Percentiles rank a stretch among this genome's conserved stretches.
Conservation (phyloP, 2,329 filamentous ascomycete genomes). For the Trichoderma guizhouense region DNA sequence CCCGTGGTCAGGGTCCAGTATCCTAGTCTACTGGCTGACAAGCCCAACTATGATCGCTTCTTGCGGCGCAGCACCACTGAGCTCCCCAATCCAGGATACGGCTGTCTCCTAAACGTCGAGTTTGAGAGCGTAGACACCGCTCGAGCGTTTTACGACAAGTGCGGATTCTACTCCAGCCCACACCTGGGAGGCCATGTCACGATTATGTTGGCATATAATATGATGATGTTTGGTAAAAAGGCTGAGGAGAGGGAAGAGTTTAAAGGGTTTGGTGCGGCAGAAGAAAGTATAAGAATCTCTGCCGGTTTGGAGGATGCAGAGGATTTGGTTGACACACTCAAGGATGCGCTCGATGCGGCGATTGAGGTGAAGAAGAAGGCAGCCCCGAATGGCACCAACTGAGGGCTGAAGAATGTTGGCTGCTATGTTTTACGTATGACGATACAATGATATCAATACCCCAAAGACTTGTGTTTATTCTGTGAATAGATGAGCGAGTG, state of each 20-base stretch:
- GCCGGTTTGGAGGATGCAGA: constrained; percentile 45
- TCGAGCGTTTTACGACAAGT: constrained; percentile 47
- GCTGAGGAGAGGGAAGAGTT: constrained; percentile 37
- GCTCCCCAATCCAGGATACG: constrained; percentile 49
- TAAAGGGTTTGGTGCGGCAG: constrained; percentile 36
- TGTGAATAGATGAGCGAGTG: neutral
- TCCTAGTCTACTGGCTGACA: constrained; percentile 37
- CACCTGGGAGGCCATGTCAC: constrained; percentile 54
- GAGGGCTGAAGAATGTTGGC: neutral
- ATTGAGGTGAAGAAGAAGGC: constrained; percentile 18
- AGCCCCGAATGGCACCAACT: neutral
- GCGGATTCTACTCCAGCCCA: constrained; percentile 49
- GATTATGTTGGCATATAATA: constrained; percentile 47
- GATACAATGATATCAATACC: neutral
- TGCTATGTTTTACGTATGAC: neutral
- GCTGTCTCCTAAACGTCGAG: constrained; percentile 52
- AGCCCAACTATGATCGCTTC: constrained; percentile 33
- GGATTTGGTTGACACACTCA: constrained; percentile 40
- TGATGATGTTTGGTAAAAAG: constrained; percentile 41
- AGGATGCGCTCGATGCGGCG: constrained; percentile 21
- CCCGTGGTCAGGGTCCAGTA: constrained; percentile 44
- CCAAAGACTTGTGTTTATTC: neutral
- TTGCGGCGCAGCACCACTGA: constrained; percentile 40
- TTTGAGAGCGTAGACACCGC: constrained; percentile 42
- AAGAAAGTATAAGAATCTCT: constrained; percentile 44